These are phyloP conservation scores for Hirschioporus abietinus DNA, from an alignment of 768 basidiomycete genomes.

Conservation along the genomic window DNA sequence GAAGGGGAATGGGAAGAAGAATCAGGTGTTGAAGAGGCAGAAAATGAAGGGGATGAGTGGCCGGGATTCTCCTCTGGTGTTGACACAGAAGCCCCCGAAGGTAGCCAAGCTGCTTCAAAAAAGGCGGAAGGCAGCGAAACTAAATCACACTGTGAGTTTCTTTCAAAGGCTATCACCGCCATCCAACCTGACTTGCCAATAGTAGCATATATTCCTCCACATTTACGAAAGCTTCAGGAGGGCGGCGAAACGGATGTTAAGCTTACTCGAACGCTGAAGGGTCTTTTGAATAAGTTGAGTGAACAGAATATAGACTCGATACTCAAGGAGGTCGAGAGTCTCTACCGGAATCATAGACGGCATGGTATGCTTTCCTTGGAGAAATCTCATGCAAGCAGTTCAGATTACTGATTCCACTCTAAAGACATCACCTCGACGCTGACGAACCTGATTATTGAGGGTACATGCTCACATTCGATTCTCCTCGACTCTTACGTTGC, in stretches of 20 bases:
- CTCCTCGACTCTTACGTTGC: constrained; percentile 87
- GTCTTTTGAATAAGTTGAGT: constrained; percentile 87
- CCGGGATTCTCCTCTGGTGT: constrained; percentile 3
- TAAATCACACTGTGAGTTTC: constrained; percentile 10
- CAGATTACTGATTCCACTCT: constrained; percentile 7
- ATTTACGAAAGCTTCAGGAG: constrained; percentile 50
- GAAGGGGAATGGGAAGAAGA: constrained; percentile 7
- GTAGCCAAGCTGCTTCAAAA: constrained; percentile 9
- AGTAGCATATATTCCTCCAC: constrained; percentile 75
- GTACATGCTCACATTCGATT: constrained; percentile 74
- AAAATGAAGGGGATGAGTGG: constrained; percentile 8
- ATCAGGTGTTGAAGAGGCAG: constrained; percentile 5
- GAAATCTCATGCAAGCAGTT: neutral
- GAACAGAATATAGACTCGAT: constrained; percentile 84
- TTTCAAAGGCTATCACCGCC: neutral
- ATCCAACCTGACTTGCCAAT: constrained; percentile 16
- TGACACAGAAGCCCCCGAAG: constrained; percentile 5
- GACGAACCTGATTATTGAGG: constrained; percentile 69
- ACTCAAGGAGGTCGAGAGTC: constrained; percentile 63
- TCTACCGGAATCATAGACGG: constrained; percentile 72
- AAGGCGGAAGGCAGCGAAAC: constrained; percentile 13
- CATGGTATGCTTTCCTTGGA: constrained; percentile 50
- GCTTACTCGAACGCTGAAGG: constrained; percentile 75
- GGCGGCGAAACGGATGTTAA: constrained; percentile 38
- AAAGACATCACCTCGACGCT: constrained; percentile 79